Evolutionary conservation across 202 grass and related monocot genomes (phyloP).

Genomic region (Zoysia matrella): DNA sequence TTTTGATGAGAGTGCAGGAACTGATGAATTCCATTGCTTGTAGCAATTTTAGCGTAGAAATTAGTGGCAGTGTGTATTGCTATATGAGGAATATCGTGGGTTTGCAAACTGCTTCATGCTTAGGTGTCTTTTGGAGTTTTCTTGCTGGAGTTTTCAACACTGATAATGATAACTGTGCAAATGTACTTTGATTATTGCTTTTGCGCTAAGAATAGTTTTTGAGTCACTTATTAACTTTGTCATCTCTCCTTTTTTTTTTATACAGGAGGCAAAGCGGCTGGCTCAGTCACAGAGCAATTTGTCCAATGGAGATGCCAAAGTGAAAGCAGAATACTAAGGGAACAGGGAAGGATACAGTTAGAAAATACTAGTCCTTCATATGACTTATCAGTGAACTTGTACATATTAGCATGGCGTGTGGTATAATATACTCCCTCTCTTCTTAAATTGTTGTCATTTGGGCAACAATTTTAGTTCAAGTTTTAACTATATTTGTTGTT

Average conservation of each 20-base stretch:
- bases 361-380: conserved; percentile 6
- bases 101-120: neutral
- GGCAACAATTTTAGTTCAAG: no score
- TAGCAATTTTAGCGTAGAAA: neutral
- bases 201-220: neutral
- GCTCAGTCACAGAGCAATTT: conserved; percentile 73
- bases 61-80: neutral
- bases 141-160: neutral
- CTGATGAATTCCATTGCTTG: neutral
- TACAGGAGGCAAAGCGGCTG: conserved; percentile 75
- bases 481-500: no score
- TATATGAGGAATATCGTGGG: neutral
- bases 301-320: conserved; percentile 56
- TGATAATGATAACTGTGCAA: neutral
- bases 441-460: no score
- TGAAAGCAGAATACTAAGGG: conserved; percentile 57
- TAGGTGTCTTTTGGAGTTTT: neutral
- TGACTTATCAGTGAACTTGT: conserved; percentile 20
- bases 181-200: neutral
- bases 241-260: conserved; percentile 7
- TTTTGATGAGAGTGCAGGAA: neutral
- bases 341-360: conserved; percentile 29
- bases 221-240: conserved; percentile 28
- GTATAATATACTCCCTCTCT: neutral
- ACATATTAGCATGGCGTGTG: conserved; percentile 24